Percentiles rank a stretch among this genome's conserved stretches.
Evolutionary conservation across 441 rosid genomes (phyloP).

Genomic region (Corymbia citriodora): DNA sequence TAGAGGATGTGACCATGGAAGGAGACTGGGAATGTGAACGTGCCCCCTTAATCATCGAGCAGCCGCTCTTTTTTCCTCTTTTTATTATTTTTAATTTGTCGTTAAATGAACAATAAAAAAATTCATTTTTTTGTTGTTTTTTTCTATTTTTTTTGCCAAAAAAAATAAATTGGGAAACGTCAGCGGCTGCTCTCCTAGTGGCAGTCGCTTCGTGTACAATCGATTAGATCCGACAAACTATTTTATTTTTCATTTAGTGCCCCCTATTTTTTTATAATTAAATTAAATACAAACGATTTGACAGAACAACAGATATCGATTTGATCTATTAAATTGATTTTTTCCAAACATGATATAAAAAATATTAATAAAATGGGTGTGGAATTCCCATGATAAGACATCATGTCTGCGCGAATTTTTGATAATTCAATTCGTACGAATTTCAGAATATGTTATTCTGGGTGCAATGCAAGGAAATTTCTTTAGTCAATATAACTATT

Average conservation of each 20-base stretch:
- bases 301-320: background rate
- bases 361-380: background rate
- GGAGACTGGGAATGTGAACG: background rate
- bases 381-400: background rate
- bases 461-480: background rate
- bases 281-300: background rate
- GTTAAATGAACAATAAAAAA: background rate
- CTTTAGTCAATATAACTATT: background rate
- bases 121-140: too few species aligned
- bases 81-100: background rate
- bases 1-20: background rate
- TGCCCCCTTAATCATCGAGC: background rate
- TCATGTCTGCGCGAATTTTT: background rate
- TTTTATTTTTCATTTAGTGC: background rate
- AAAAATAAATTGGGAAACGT: background rate
- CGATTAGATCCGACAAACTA: background rate
- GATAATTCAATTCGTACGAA: background rate
- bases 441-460: background rate
- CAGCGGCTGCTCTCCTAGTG: background rate
- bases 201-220: background rate
- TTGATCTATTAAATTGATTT: background rate
- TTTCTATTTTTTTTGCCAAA: background rate
- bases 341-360: background rate
- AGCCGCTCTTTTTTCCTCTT: background rate
- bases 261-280: background rate